Base-by-base conservation (phyloP, 1,284 basidiomycete species). In the Apiotrichum domesticum region DNA sequence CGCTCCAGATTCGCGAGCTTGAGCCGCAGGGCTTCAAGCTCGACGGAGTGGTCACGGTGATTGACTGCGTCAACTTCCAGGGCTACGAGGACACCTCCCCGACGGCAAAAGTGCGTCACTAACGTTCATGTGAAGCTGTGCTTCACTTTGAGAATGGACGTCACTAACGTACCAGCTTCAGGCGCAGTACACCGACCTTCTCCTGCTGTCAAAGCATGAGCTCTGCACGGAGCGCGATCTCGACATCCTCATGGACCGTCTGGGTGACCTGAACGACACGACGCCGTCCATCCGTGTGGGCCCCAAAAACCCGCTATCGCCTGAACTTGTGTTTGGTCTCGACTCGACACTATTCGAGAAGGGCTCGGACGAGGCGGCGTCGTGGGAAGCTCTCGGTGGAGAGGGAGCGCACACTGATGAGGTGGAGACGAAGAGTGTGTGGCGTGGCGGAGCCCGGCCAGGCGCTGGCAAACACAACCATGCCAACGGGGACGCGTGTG, bases 121-220 rank as follows among this genome's bases (percentile, higher is more conserved):
- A 13, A 29, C 29, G 29, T 29, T 3, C 29, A 29, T 29, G 29
- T 29, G 29, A 29, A 29, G 29, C 29, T 29, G 29, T 34, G 21
- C 13, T 13, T 4, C 32, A 14, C n/a, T n/a, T n/a, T n/a, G n/a
- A 11, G 11, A 21, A 5, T 5, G n/a, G 7, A 2, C 3, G n/a
- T 8, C 29, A 33, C 45, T 47, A 9, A 47, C 46, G 40, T 9
- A 4, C n/a, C 35, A 49, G 47, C 89, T 94, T 83, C 90, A 93
- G 78, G 88, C 91, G n/a, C 87, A 87, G 67, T 95, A 93, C 71
- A 91, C 90, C 3, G 91, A 95, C 69, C 80, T 92, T 46, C 85
- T 94, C 54, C 79, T 94, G 34, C 83, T 95, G 83, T 91, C 90
- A 67, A 94, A 95, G 80, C 90, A 87, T 85, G 88, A 93, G 64